Evolutionary conservation across 2,329 filamentous ascomycete species (phyloP).

Genomic region (Beauveria varroae): DNA sequence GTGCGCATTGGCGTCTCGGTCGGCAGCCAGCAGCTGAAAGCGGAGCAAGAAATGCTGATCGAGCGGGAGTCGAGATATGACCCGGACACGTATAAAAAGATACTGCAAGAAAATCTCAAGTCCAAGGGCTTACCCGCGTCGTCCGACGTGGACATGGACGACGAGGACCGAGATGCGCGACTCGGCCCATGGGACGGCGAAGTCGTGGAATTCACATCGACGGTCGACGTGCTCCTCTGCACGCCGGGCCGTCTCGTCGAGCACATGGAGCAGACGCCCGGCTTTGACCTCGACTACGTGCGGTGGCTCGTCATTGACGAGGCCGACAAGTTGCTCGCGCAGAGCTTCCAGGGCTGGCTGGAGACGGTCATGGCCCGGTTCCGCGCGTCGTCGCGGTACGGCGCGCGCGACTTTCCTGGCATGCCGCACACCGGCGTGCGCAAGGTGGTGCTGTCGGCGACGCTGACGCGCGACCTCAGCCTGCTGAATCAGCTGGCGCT

Average conservation of each 20-base stretch:
- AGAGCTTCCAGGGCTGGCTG: slow-evolving; percentile 91
- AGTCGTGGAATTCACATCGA: slow-evolving; percentile 58
- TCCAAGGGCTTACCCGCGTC: background rate
- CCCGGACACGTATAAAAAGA: slow-evolving; percentile 41
- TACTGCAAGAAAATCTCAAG: slow-evolving; percentile 20
- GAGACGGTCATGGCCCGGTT: slow-evolving; percentile 60
- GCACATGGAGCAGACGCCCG: slow-evolving; percentile 75
- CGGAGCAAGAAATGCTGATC: slow-evolving; percentile 46
- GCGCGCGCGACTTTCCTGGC: slow-evolving; percentile 45
- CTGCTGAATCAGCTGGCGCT: slow-evolving; percentile 69
- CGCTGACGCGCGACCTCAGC: slow-evolving; percentile 80
- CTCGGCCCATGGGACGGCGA: slow-evolving; percentile 36
- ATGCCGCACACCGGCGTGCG: slow-evolving; percentile 50
- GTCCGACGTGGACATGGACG: slow-evolving; percentile 1
- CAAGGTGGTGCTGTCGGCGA: slow-evolving; percentile 85
- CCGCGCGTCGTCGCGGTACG: slow-evolving; percentile 37
- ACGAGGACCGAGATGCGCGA: slow-evolving; percentile 18
- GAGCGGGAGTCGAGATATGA: slow-evolving; percentile 52
- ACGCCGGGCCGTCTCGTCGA: slow-evolving; percentile 90
- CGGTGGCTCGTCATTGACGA: slow-evolving; percentile 91
- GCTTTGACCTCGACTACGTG: slow-evolving; percentile 70
- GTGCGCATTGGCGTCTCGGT: slow-evolving; percentile 76
- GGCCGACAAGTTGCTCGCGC: slow-evolving; percentile 82
- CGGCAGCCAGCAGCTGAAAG: slow-evolving; percentile 68
- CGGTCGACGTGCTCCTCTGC: slow-evolving; percentile 81